Evolutionary conservation across 169 alveolate species (phyloP).

Genomic region (Eimeria praecox): DNA sequence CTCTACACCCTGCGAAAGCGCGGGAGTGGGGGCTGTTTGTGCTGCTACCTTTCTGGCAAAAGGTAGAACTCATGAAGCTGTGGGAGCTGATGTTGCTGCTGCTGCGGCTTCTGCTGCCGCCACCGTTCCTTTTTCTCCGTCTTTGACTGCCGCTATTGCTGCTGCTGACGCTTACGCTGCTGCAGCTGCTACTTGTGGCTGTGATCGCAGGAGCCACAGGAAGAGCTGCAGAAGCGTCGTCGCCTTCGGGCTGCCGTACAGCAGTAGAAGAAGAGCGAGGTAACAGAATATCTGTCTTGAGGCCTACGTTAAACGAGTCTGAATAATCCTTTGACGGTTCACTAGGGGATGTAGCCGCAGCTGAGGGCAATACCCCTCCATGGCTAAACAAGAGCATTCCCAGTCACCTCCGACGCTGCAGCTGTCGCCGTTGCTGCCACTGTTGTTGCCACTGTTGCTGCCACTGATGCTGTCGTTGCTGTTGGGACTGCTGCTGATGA

Average conservation of each 20-base stretch:
- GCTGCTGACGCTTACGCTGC: not conserved
- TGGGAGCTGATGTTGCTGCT: not conserved
- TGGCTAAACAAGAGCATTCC: constrained; percentile 63
- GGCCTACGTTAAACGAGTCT: not conserved
- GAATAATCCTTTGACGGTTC: not conserved
- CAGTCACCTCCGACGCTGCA: not conserved
- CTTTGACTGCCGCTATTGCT: not conserved
- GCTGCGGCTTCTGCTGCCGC: not conserved
- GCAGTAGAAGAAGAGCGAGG: constrained; percentile 44
- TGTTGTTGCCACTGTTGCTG: not conserved
- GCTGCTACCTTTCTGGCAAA: constrained; percentile 39
- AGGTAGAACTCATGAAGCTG: not conserved
- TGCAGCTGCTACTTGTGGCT: constrained; percentile 32
- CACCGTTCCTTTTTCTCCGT: not conserved
- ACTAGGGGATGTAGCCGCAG: constrained; percentile 26
- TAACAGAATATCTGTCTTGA: constrained; percentile 1
- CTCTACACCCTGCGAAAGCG: not conserved
- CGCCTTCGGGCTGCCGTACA: constrained; percentile 32
- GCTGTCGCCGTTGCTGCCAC: not conserved
- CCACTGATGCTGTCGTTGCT: not conserved
- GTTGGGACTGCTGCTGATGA: not conserved
- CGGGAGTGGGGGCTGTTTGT: constrained; percentile 43
- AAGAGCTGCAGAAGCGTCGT: constrained; percentile 62
- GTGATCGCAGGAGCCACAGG: constrained; percentile 23
- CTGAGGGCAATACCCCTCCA: constrained; percentile 77